Evolutionary conservation across 257 asterid genomes (phyloP).

Genomic region (Jaltomata sinuosa): DNA sequence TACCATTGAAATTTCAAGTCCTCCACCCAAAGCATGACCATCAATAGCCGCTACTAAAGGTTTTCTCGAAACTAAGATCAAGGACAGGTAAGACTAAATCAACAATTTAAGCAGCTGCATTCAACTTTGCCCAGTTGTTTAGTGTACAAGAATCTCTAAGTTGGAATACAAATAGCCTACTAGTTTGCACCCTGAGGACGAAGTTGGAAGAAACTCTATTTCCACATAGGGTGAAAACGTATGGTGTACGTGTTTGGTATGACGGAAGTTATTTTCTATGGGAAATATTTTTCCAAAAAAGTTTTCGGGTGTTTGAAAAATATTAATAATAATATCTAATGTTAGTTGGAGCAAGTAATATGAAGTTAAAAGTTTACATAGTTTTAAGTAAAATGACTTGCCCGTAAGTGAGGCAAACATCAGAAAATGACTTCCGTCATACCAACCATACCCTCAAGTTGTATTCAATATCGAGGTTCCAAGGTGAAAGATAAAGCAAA

Average conservation of each 20-base stretch:
- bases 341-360: too few relatives aligned
- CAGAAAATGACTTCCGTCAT: not conserved
- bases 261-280: too few relatives aligned
- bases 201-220: not conserved
- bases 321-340: too few relatives aligned
- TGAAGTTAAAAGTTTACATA: too few relatives aligned
- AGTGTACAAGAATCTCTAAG: not conserved
- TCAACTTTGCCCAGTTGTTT: not conserved
- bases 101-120: not conserved
- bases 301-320: too few relatives aligned
- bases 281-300: too few relatives aligned
- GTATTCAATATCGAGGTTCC: not conserved
- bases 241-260: not conserved
- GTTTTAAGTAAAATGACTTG: too few relatives aligned
- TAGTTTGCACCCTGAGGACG: too few relatives aligned
- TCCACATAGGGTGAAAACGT: not conserved
- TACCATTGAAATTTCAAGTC: constrained; percentile 96
- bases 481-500: not conserved
- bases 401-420: not conserved
- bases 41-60: constrained; percentile 98
- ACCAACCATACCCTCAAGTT: not conserved
- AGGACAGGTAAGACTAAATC: not conserved
- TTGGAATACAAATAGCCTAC: not conserved
- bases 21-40: constrained; percentile 99
- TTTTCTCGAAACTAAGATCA: constrained; percentile 58